phyloP scores from a whole-genome alignment of 441 rosid genomes.

The Pelargonium citronellum region DNA sequence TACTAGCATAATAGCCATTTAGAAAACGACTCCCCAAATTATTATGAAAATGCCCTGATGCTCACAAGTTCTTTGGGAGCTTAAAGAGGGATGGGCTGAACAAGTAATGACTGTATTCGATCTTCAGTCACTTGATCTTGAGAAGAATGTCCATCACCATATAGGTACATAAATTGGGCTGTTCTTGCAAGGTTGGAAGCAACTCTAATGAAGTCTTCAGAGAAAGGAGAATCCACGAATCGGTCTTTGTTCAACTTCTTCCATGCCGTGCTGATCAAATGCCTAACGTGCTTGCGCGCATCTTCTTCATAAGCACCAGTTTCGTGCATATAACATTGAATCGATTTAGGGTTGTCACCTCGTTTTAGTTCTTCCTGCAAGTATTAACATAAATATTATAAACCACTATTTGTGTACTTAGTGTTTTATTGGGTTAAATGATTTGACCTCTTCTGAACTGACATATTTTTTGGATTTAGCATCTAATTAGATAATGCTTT shows the following conservation, averaged over 20 bases:
- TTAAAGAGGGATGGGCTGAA: too few relatives aligned
- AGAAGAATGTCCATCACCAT: conserved; percentile 10
- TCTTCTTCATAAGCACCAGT: neutral
- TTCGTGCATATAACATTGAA: conserved; percentile 22
- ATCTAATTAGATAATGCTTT: too few relatives aligned
- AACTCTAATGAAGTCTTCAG: neutral
- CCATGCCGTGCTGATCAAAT: conserved; percentile 4
- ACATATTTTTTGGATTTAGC: too few relatives aligned
- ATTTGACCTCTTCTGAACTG: too few relatives aligned
- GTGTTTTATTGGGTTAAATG: too few relatives aligned
- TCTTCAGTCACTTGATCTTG: conserved; percentile 1
- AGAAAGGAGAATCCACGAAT: neutral
- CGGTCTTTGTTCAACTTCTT: conserved; percentile 9
- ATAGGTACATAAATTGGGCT: neutral
- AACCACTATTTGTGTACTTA: too few relatives aligned
- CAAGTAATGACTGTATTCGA: neutral
- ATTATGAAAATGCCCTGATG: too few relatives aligned
- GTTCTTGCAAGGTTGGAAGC: neutral
- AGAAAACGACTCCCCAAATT: too few relatives aligned
- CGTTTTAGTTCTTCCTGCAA: conserved; percentile 13
- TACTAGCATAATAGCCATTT: too few relatives aligned
- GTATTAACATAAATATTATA: too few relatives aligned
- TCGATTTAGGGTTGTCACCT: conserved; percentile 12
- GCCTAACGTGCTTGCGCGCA: conserved; percentile 12
- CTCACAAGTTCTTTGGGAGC: too few relatives aligned